Base-by-base conservation (phyloP, 176 grass and related monocot genomes). In the Panicum miliaceum region DNA sequence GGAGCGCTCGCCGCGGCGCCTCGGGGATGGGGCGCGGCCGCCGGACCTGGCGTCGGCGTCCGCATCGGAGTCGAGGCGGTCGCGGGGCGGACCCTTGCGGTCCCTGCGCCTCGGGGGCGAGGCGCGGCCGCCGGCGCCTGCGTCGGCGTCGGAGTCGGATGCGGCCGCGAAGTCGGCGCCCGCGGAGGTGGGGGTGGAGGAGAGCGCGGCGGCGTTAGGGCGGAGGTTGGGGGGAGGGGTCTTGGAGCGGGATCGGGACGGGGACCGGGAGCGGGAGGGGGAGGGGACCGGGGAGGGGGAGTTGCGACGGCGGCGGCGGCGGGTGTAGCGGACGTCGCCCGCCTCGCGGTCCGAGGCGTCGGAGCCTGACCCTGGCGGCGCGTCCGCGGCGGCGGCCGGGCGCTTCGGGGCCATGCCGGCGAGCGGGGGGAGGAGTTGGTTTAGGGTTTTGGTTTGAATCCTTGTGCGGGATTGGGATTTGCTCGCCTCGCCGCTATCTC, bases 321-420 rank as follows among this genome's bases (percentile, higher is more conserved):
- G 51, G 51, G 12, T 19, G 52, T 13, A 15, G 71, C 29, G n/a
- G 23, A 27, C 32, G 15, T 50, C 64, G 35, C 50, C 48, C 12
- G 51, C 74, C 16, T 75, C 83, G 7, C 64, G 69, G 27, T 71
- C 86, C 3, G 68, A 71, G 16, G 80, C 71, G 18, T 77, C 80
- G 42, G 66, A 86, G 22, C 53, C 59, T 12, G 54, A 79, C 3
- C 42, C 76, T 48, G 67, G 43, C 29, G 48, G 34, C 32, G 66
- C 83, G 50, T 19, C 72, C 32, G 50, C 29, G 41, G 58, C 77
- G 43, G 70, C 74, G 25, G 58, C 81, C 41, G 81, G 19, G 67
- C 75, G 86, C 68, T 92, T 89, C 47, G 84, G 84, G 25, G 90
- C 68, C 86, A 92, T 92, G 80, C 52, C n/a, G 67, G 73, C 18